Evolutionary conservation across 768 basidiomycete species (phyloP), one percentile per base, ranked within the genome.

Genomic region (Candolleomyces efflorescens): DNA sequence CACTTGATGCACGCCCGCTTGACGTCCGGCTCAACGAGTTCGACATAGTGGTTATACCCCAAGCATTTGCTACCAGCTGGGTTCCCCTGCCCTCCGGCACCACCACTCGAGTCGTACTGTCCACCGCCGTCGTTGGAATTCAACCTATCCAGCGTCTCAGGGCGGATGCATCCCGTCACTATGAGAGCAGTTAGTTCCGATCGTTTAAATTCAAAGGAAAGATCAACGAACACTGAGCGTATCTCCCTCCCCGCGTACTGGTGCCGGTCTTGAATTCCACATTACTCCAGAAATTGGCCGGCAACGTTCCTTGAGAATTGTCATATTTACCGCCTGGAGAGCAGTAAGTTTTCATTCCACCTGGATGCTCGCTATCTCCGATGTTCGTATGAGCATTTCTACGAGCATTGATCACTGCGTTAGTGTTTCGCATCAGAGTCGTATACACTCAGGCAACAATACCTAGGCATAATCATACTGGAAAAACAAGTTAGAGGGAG

Each of bases 31-130:
- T 84, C 82, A 18, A 84, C 75, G 24, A 83, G 71, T 61, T 84
- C 82, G 37, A 83, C 82, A 60, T 82, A 83, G 64, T 82, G 81
- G 20, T 83, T 82, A 64, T 81, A 83, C 77, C 81, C 81, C 17
- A 76, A 60, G 59, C 82, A 83, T 9, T 72, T 69, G 59, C 79
- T 81, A 5, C 78, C 81, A 45, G 70, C 65, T 9, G 81, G 81
- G 61, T 82, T 82, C 3, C 82, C 82, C 6, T 59, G 62, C 3
- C 81, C 80, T 36, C 76, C 78, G 2, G 55, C 75, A 13, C 82
- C 82, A 32, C 82, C 82, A 60, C 77, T 80, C 17, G 81, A 82
- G 62, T 82, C 81, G 62, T 83, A 83, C 63, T 82, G 81, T 4
- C 82, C 82, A 36, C 82, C 82, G 5, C 60, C 69, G 61, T 83